Percentiles rank a stretch among this genome's conserved stretches.
phyloP scores from a whole-genome alignment of 768 basidiomycete genomes.

The Myochromella boudieri region DNA sequence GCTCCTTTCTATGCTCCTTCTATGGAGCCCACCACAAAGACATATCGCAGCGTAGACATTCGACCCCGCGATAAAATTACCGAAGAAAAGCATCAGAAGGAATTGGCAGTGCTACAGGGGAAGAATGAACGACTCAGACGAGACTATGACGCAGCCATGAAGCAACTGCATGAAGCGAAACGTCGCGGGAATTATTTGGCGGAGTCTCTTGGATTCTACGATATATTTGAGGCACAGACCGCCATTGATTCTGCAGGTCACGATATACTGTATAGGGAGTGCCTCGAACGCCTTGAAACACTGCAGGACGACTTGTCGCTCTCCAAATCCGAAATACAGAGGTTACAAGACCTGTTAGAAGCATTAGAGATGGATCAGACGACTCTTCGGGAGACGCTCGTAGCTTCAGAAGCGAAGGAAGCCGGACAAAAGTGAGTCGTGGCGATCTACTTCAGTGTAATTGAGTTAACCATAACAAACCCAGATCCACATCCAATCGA shows the following conservation, averaged over 20 bases:
- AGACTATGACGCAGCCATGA: constrained; percentile 33
- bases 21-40: constrained; percentile 9
- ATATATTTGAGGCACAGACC: constrained; percentile 42
- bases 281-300: constrained; percentile 31
- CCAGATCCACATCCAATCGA: constrained; percentile 3
- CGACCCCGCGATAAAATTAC: constrained; percentile 37
- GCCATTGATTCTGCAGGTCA: constrained; percentile 36
- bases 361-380: neutral
- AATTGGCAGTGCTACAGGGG: constrained; percentile 28
- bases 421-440: constrained; percentile 10
- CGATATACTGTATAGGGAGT: constrained; percentile 33
- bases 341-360: constrained; percentile 13
- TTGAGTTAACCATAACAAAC: constrained; percentile 7
- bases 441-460: neutral
- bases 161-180: constrained; percentile 36
- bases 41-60: constrained; percentile 32
- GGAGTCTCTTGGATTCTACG: constrained; percentile 40
- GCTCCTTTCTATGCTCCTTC: too few species aligned
- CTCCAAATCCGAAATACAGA: constrained; percentile 22
- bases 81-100: constrained; percentile 31
- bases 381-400: neutral
- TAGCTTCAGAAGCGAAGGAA: neutral
- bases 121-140: constrained; percentile 31
- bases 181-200: constrained; percentile 40
- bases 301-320: constrained; percentile 29